Evolutionary conservation across 2,329 filamentous ascomycete species (phyloP), one percentile per base, ranked within the genome.

Genomic region (Hypoxylon sp.): DNA sequence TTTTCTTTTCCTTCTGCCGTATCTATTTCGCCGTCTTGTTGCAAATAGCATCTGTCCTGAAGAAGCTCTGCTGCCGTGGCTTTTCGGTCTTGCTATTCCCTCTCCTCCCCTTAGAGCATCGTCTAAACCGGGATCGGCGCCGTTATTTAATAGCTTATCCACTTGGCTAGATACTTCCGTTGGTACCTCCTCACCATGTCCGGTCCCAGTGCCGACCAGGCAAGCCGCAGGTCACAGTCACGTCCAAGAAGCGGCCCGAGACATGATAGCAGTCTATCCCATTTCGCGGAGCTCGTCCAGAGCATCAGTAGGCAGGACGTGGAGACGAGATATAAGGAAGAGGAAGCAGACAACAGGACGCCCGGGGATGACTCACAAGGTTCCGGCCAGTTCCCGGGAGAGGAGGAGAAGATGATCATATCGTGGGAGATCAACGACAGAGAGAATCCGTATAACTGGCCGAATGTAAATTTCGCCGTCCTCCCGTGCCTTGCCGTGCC

Each of bases 371-470:
- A 60, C 11, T 21, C 50, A n/a, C 52, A 50, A 20, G 58, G 60
- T 8, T 42, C 55, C 7, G 38, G 49, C 27, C 60, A 62, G 27
- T 55, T 55, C 40, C 17, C 65, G 11, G 70, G 60, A 23, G 26
- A 65, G 2, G 53, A 46, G 15, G 71, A 71, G 10, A 71, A 66
- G 15, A 70, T 55, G 3, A 68, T 81, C 35, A 72, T 83, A 60
- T 73, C 75, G 1, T 84, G 81, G 80, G 75, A 78, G 3, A 63
- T 73, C 2, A 68, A 79, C 31, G 82, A 84, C 61, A 71, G 75
- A 1, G 81, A 82, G 58, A 83, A 84, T 56, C 81, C 81, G 2
- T 77, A 82, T 67, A 83, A 84, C 67, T 84, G 80, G 79, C 72
- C 79, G 13, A 67, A 59, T 40, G 76, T 77, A 67, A 59, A 72